Base-by-base conservation (phyloP, 306 rosid species). In the Dryas octopetala region DNA sequence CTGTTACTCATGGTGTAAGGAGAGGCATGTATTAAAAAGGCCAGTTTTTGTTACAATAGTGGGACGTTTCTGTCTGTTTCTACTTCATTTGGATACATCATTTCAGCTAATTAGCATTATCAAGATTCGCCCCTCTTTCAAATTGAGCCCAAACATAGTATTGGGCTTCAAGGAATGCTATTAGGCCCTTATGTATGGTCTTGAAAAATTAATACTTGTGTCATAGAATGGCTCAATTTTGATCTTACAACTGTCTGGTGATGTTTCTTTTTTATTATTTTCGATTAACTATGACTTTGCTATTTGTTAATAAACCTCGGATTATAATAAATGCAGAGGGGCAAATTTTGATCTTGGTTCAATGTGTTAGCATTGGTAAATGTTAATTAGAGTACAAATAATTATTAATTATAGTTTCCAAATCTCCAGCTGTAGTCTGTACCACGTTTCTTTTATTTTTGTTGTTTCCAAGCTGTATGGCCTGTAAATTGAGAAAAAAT, bases 371-470 rank as follows among this genome's bases (percentile, higher is more conserved):
- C 66, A 23, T 38, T 13, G 70, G 17, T 4, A 46, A 71, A 38
- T 65, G 80, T 74, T 43, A 64, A 61, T 65, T 9, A 71, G 17
- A 66, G 81, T 41, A 74, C 85, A 73, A 72, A 82, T 62, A 76
- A 76, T 63, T 26, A 62, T 60, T 62, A 6, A 48, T 40, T 66
- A 77, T 74, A 41, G 65, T 55, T 65, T 62, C 68, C 71, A 67
- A 58, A 80, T 48, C 28, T 78, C 92, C 96, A 88, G 89, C 23
- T 23, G 23, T 23, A 23, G 23, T 23, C 90, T 88, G 90, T 68
- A 69, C 54, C 71, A 79, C 53, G 72, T 78, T 84, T 66, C 10
- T 60, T 23, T 1, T 10, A 43, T 44, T 74, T 68, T 44, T 62
- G 74, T 66, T 71, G 62, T 62, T 82, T 69, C 76, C 83, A 85